Evolutionary conservation across 2,329 filamentous ascomycete species (phyloP).

Genomic region (Escovopsis weberi): DNA sequence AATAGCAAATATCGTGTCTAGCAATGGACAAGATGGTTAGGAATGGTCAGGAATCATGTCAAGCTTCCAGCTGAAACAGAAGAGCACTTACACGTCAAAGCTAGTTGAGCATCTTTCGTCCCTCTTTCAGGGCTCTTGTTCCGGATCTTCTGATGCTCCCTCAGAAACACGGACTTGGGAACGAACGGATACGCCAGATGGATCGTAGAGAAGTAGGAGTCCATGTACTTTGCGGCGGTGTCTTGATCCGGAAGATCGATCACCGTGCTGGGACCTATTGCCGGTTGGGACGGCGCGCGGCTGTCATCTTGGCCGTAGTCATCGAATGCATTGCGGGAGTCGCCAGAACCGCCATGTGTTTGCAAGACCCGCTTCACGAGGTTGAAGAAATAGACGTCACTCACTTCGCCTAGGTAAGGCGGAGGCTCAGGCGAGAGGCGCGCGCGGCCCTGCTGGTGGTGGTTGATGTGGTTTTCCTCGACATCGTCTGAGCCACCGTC

Average conservation of each 20-base stretch:
- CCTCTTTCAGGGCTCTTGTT: neutral
- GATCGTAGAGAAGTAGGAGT: constrained; percentile 18
- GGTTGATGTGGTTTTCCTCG: no score
- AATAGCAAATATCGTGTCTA: neutral
- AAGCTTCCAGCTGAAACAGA: no score
- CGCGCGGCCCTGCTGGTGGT: neutral
- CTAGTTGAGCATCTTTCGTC: neutral
- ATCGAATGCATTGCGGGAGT: constrained; percentile 9
- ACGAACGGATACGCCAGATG: constrained; percentile 21
- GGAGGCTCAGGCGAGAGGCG: neutral
- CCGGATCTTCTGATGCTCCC: neutral
- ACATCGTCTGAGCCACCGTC: no score
- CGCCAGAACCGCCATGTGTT: neutral
- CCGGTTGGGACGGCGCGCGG: neutral
- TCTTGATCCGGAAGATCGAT: constrained; percentile 4
- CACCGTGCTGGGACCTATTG: neutral
- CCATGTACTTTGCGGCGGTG: constrained; percentile 3
- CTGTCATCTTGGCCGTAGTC: constrained; percentile 12
- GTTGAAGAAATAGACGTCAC: constrained; percentile 23
- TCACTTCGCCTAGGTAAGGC: constrained; percentile 18
- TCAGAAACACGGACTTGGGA: constrained; percentile 10
- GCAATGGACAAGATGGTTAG: no score
- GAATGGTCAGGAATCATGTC: no score
- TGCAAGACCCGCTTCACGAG: constrained; percentile 15
- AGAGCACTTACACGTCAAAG: neutral